Percentiles rank a stretch among this genome's conserved stretches.
Conservation (phyloP, 2,329 filamentous ascomycete genomes). For the Leptoxyphium fumago region DNA sequence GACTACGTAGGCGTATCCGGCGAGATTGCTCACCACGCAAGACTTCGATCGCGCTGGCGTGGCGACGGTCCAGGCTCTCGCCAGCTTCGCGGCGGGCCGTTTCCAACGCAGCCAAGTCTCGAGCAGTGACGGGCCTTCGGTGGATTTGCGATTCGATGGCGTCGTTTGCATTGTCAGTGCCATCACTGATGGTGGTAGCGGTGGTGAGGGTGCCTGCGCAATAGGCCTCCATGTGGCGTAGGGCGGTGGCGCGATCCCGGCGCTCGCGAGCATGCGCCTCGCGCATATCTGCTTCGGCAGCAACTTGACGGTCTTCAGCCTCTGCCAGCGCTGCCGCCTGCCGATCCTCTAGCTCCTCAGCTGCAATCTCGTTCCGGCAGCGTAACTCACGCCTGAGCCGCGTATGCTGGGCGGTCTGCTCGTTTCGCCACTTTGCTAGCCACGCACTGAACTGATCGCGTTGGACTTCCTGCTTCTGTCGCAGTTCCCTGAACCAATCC, state of each 20-base stretch:
- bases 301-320: conserved; percentile 31
- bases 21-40: conserved; percentile 30
- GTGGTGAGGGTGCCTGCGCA: conserved; percentile 24
- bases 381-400: conserved; percentile 6
- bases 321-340: conserved; percentile 25
- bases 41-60: conserved; percentile 32
- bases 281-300: conserved; percentile 28
- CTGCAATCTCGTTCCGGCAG: conserved; percentile 7
- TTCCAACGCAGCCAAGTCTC: conserved; percentile 29
- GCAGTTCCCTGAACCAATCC: conserved; percentile 14
- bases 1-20: conserved; percentile 20
- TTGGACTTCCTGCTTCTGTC: conserved; percentile 14
- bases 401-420: conserved; percentile 10
- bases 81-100: conserved; percentile 22
- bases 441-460: conserved; percentile 17
- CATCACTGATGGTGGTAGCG: conserved; percentile 2
- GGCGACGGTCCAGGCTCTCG: conserved; percentile 26
- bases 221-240: conserved; percentile 35
- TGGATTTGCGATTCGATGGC: conserved; percentile 9
- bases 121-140: conserved; percentile 26
- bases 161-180: too few species aligned
- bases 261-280: conserved; percentile 26
- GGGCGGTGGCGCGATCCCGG: conserved; percentile 28
- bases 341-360: conserved; percentile 17
- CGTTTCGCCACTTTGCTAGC: conserved; percentile 10